Evolutionary conservation across 805 yeast genomes (phyloP).

Genomic region (Candida arabinofermentans): DNA sequence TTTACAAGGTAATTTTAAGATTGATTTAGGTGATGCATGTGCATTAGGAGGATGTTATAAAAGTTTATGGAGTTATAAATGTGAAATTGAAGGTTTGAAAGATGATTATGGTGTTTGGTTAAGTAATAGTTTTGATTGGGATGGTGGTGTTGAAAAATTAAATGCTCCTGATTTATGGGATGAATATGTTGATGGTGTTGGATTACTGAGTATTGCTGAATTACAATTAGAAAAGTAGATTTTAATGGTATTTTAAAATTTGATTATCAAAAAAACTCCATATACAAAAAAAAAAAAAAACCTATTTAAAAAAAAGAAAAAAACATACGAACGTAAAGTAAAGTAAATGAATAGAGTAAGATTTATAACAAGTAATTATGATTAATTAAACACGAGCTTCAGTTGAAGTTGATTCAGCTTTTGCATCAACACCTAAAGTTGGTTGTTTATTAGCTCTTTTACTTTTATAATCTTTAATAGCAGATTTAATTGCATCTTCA

Average conservation of each 20-base stretch:
- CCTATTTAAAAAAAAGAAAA: background rate
- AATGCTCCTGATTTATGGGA: slow-evolving; percentile 42
- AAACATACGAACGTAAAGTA: background rate
- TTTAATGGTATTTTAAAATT: no score
- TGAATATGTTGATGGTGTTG: slow-evolving; percentile 49
- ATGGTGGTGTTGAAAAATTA: slow-evolving; percentile 38
- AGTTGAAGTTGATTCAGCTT: slow-evolving; percentile 15
- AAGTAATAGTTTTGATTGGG: slow-evolving; percentile 45
- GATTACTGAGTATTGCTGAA: slow-evolving; percentile 46
- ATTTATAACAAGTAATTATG: background rate
- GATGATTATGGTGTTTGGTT: slow-evolving; percentile 42
- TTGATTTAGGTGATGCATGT: slow-evolving; percentile 84
- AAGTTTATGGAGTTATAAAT: slow-evolving; percentile 65
- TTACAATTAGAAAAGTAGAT: slow-evolving; percentile 12
- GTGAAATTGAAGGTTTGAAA: slow-evolving; percentile 25
- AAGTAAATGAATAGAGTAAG: background rate
- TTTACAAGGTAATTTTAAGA: slow-evolving; percentile 57
- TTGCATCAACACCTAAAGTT: slow-evolving; percentile 61
- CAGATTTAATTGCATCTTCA: slow-evolving; percentile 97
- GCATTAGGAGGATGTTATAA: slow-evolving; percentile 89
- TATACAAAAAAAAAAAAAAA: background rate
- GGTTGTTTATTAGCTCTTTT: slow-evolving; percentile 59
- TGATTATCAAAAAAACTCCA: background rate
- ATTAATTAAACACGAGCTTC: slow-evolving; percentile 2
- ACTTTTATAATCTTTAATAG: slow-evolving; percentile 88